Conservation (phyloP, 768 basidiomycete species). For the Russula virescens region DNA sequence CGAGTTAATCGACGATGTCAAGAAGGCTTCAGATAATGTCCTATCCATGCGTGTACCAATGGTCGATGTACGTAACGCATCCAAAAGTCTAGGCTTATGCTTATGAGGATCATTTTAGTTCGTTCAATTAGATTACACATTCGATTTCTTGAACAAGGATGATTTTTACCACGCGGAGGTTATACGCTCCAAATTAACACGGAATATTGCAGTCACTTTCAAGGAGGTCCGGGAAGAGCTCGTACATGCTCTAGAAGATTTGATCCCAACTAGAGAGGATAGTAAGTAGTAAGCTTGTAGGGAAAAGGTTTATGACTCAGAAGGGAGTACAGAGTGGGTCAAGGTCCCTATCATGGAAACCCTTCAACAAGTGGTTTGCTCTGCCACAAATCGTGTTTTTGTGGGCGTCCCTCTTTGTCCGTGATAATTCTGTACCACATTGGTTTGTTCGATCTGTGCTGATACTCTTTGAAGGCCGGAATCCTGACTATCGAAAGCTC, state of each 20-base stretch:
- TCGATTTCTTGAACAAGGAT: conserved; percentile 26
- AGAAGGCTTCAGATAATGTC: conserved; percentile 42
- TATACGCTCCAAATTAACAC: conserved; percentile 29
- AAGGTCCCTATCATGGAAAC: conserved; percentile 24
- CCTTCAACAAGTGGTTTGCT: conserved; percentile 28
- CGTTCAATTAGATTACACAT: conserved; percentile 35
- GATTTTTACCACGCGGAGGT: conserved; percentile 27
- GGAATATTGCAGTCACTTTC: conserved; percentile 26
- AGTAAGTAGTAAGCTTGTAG: neutral
- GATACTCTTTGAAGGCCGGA: conserved; percentile 26
- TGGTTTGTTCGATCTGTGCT: neutral
- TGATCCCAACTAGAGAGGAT: conserved; percentile 28
- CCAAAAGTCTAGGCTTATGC: neutral
- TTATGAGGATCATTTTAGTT: conserved; percentile 23
- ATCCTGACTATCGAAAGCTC: conserved; percentile 30
- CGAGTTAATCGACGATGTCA: conserved; percentile 45
- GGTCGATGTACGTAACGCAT: conserved; percentile 33
- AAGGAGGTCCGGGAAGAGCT: conserved; percentile 29
- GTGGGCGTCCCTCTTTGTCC: conserved; percentile 34
- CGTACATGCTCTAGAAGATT: conserved; percentile 27
- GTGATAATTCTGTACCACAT: conserved; percentile 5
- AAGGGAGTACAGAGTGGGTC: conserved; percentile 26
- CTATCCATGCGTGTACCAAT: conserved; percentile 39
- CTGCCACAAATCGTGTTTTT: conserved; percentile 32
- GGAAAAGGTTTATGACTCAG: conserved; percentile 25